These are phyloP conservation scores for Cladosporium cucumerinum DNA, from an alignment of 2,329 filamentous ascomycete species.

Conservation along the genomic window DNA sequence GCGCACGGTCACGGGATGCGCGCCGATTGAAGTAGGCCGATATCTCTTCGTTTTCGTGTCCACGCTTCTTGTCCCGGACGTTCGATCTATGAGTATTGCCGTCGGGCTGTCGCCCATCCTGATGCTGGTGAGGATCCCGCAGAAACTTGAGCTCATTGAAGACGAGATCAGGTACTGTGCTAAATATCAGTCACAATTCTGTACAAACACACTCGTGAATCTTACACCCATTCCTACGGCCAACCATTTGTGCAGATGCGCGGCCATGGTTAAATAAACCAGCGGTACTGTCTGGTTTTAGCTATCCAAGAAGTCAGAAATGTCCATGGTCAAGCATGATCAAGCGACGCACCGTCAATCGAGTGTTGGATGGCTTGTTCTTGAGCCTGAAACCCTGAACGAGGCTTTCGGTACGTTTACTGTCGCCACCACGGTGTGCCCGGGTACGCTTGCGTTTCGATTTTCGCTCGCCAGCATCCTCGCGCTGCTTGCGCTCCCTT, in stretches of 20 bases:
- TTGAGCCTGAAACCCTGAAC: constrained; percentile 45
- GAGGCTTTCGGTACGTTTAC: constrained; percentile 36
- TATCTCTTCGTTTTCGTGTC: constrained; percentile 40
- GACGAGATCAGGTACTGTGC: constrained; percentile 49
- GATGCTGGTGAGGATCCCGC: constrained; percentile 34
- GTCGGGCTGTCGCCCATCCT: constrained; percentile 24
- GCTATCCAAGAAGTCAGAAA: constrained; percentile 30
- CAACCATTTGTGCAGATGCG: constrained; percentile 44
- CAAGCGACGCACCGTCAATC: constrained; percentile 43
- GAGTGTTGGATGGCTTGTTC: constrained; percentile 41
- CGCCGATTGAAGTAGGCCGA: constrained; percentile 44
- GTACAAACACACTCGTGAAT: constrained; percentile 20
- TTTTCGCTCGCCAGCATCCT: constrained; percentile 20
- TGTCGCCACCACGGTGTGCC: constrained; percentile 36
- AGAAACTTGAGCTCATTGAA: constrained; percentile 53
- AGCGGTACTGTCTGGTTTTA: constrained; percentile 40
- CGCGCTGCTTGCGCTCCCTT: constrained; percentile 25
- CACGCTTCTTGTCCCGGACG: constrained; percentile 33
- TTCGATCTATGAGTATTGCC: constrained; percentile 28
- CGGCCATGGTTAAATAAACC: constrained; percentile 50
- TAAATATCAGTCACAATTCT: constrained; percentile 20
- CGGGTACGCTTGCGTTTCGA: constrained; percentile 32
- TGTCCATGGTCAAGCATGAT: not conserved
- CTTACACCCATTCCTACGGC: constrained; percentile 39
- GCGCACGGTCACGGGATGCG: constrained; percentile 2